Evolutionary conservation across 441 rosid species (phyloP), one percentile per base, ranked within the genome.

Genomic region (Populus hybrid): DNA sequence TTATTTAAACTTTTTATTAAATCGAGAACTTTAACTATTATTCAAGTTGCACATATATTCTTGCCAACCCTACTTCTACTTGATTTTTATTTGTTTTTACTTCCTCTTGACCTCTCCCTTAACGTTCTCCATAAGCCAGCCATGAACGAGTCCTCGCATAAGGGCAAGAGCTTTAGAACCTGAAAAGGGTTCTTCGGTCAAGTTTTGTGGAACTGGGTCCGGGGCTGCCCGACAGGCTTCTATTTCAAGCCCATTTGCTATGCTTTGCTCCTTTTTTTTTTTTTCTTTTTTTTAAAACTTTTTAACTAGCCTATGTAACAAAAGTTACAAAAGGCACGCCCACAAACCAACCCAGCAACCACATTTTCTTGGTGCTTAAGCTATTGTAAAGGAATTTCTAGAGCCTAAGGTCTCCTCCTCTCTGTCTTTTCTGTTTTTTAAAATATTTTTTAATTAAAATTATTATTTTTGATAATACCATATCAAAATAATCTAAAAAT

Each of bases 181-280:
- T 14, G 2, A 46, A 46, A 40, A 40, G 14, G 7, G 21, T 61
- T 28, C 30, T 28, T 61, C 21, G 30, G 54, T 69, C 73, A 36
- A 38, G n/a, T 21, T 30, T n/a, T 14, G 23, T 24, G 11, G 16
- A 61, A 18, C 10, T 6, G 50, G 40, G 81, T 69, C 69, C 72
- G 57, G 11, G 11, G 36, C 14, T 40, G 50, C 5, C 10, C 70
- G 81, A 78, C 80, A 81, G 26, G 65, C 84, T 81, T 84, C 72
- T 21, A 50, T 16, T 5, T 32, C 24, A 81, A 84, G 84, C 84
- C 84, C 82, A 78, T 54, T 75, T 40, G 42, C 67, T 65, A 69
- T 23, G 30, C 30, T 24, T 10, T 64, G 30, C 30, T 28, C 3
- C 1, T 26, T 28, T 28, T 28, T 2, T 32, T 79, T 35, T 23